Evolutionary conservation across 176 grass and related monocot genomes (phyloP), one percentile per base, ranked within the genome.

Genomic region (Rhynchospora pubera): DNA sequence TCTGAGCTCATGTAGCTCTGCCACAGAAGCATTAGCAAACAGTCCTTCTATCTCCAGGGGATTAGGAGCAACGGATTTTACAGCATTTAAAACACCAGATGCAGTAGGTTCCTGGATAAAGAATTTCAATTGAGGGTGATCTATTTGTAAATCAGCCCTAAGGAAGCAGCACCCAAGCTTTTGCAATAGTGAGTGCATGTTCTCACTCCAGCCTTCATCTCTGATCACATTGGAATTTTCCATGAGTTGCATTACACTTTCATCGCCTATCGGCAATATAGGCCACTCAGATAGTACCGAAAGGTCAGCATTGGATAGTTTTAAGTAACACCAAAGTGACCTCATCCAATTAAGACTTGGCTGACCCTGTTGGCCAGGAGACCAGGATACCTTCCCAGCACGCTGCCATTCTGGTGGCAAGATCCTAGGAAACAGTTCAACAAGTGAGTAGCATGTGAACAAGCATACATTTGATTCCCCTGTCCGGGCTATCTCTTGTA

Each of bases 201-300:
- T 97, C 81, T 97, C 94, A 28, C 90, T 97, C 94, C 94, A 97
- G 9, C 94, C 92, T 85, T 91, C 88, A 88, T 92, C 88, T 92
- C 85, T 91, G 82, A 97, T 89, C 59, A 97, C 92, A 91, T 89
- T 97, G 87, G 94, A 94, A 78, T 88, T 89, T 86, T 90, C 86
- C 69, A 69, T 77, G 78, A 97, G 90, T 92, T 94, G 90, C 86
- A 94, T 83, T 15, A 89, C 81, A 65, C 85, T 89, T 48, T 88
- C 83, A 92, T 97, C 88, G 61, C 72, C 78, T 77, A 92, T 82
- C 9, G 94, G 94, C 83, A 97, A 77, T 94, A 97, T 89, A 91
- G 94, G 92, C 92, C 92, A 97, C 80, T 97, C 89, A 22, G 78
- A 66, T 82, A 97, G 87, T 83, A 97, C 52, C 66, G 94, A 94